Percentiles rank a stretch among this genome's conserved stretches.
These are phyloP conservation scores for Plasmopara muralis DNA, from an alignment of 352 stramenopile genomes.

Conservation along the genomic window DNA sequence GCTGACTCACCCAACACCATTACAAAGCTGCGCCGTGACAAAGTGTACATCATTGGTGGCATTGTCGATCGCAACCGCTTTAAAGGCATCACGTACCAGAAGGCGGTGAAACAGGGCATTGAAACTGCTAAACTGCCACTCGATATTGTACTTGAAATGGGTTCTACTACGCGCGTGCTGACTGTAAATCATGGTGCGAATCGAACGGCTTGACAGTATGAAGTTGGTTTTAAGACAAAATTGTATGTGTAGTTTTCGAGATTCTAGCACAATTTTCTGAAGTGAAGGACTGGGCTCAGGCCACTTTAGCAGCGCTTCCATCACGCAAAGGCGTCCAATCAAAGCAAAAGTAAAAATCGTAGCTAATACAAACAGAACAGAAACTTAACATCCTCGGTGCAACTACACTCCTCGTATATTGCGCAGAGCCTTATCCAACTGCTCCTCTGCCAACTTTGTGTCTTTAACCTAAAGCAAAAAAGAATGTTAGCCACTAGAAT, in stretches of 20 bases:
- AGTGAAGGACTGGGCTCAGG: constrained; percentile 68
- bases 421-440: constrained; percentile 67
- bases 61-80: constrained; percentile 97
- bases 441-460: constrained; percentile 67
- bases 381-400: constrained; percentile 2
- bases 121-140: constrained; percentile 89
- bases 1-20: constrained; percentile 91
- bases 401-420: constrained; percentile 46
- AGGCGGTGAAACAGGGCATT: constrained; percentile 87
- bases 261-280: constrained; percentile 69
- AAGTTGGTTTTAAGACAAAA: too few species aligned
- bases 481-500: constrained; percentile 1
- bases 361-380: constrained; percentile 10
- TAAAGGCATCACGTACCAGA: constrained; percentile 90
- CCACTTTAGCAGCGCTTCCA: constrained; percentile 58
- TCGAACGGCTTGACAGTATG: background rate
- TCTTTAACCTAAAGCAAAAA: constrained; percentile 54
- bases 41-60: constrained; percentile 95
- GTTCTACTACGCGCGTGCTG: constrained; percentile 61
- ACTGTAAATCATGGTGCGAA: constrained; percentile 86
- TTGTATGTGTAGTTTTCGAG: constrained; percentile 52
- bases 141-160: constrained; percentile 75
- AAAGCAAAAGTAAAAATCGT: constrained; percentile 29
- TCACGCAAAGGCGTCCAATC: constrained; percentile 59
- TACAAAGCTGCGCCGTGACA: constrained; percentile 76